Percentiles rank a stretch among this genome's conserved stretches.
Conservation (phyloP, 164 flowering plant genomes). For the Umbellularia californica region DNA sequence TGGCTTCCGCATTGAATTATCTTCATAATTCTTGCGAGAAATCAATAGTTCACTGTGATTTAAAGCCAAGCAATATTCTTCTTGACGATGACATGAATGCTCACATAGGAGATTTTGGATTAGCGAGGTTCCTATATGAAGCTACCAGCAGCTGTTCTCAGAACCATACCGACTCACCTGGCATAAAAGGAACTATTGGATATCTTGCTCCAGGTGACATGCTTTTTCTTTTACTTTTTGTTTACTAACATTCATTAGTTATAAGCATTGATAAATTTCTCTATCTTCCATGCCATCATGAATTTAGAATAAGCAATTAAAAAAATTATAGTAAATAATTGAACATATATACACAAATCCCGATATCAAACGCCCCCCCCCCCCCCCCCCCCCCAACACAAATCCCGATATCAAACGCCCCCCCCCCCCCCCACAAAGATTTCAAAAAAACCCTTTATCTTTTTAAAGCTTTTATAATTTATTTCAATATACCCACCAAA, state of each 20-base stretch:
- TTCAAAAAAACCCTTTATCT: too few relatives aligned
- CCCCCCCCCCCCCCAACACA: too few relatives aligned
- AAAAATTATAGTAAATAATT: too few relatives aligned
- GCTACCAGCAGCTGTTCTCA: neutral
- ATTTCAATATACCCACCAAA: too few relatives aligned
- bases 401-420: too few relatives aligned
- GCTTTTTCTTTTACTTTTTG: neutral
- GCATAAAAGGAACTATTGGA: constrained; percentile 14
- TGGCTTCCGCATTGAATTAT: constrained; percentile 5
- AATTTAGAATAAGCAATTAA: too few relatives aligned
- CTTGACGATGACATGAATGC: neutral
- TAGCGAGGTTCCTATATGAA: neutral
- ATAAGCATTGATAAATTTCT: too few relatives aligned
- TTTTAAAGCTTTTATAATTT: too few relatives aligned
- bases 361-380: too few relatives aligned
- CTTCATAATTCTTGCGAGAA: constrained; percentile 1
- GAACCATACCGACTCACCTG: neutral
- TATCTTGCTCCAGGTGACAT: constrained; percentile 3
- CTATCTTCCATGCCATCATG: too few relatives aligned
- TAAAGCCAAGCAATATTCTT: constrained; percentile 1
- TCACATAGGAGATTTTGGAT: neutral
- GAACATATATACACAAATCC: too few relatives aligned
- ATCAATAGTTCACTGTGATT: constrained; percentile 1
- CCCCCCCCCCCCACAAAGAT: too few relatives aligned
- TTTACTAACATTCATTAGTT: neutral